These are phyloP conservation scores for Starmerella sirachaensis DNA, from an alignment of 805 yeast genomes.

Conservation along the genomic window DNA sequence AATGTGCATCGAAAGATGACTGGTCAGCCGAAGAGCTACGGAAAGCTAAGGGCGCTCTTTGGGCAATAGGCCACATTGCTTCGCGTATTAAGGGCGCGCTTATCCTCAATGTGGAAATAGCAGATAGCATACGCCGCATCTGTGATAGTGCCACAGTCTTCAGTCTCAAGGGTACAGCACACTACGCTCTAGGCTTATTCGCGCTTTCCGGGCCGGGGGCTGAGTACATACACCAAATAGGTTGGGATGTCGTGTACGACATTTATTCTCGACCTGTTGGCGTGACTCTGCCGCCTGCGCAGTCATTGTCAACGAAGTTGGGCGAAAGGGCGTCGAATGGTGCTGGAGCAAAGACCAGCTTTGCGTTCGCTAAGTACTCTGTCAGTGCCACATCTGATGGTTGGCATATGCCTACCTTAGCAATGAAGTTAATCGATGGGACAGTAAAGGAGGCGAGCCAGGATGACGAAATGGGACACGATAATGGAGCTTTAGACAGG, in stretches of 20 bases:
- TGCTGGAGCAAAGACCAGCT: too few relatives aligned
- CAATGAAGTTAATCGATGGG: too few relatives aligned
- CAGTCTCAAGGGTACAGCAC: constrained; percentile 64
- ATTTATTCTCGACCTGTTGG: constrained; percentile 16
- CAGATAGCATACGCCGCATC: constrained; percentile 43
- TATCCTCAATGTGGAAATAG: constrained; percentile 34
- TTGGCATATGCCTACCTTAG: too few relatives aligned
- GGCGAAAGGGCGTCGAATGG: too few relatives aligned
- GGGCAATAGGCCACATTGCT: constrained; percentile 82
- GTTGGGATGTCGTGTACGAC: constrained; percentile 50
- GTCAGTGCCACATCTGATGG: too few relatives aligned
- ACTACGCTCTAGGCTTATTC: constrained; percentile 63
- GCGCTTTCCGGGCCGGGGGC: constrained; percentile 65
- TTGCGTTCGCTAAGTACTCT: too few relatives aligned
- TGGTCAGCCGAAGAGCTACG: constrained; percentile 27
- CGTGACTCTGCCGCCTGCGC: constrained; percentile 19
- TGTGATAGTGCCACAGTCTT: constrained; percentile 39
- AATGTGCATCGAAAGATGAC: background rate
- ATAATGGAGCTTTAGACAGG: too few relatives aligned
- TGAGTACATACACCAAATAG: constrained; percentile 70
- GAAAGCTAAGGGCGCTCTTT: constrained; percentile 59
- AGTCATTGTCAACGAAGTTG: too few relatives aligned
- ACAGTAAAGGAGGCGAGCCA: too few relatives aligned
- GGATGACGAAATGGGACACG: too few relatives aligned
- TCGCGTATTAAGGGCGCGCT: constrained; percentile 58